These are phyloP conservation scores for Immersiporthe knoxdaviesiana DNA, from an alignment of 2,329 filamentous ascomycete species.

Conservation along the genomic window DNA sequence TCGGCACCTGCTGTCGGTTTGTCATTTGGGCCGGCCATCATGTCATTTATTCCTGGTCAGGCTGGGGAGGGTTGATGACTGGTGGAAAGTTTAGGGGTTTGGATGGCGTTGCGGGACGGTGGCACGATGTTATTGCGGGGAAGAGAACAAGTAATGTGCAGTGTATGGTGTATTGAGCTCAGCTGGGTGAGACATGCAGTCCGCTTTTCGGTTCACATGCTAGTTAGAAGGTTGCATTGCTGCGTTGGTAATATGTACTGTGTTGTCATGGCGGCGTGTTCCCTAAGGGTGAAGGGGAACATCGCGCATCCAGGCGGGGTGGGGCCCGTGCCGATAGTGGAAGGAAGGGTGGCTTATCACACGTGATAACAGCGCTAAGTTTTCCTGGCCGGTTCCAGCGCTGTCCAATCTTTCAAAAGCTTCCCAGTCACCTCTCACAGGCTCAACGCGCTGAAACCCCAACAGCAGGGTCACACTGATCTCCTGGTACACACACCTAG, in stretches of 20 bases:
- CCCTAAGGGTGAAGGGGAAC: background rate
- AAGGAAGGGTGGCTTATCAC: constrained; percentile 10
- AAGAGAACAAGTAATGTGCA: background rate
- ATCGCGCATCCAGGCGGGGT: background rate
- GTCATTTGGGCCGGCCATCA: constrained; percentile 19
- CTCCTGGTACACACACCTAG: constrained; percentile 13
- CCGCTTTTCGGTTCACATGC: constrained; percentile 10
- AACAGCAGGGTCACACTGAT: constrained; percentile 11
- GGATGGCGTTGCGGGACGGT: background rate
- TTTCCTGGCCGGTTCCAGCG: constrained; percentile 12
- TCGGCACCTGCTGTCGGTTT: constrained; percentile 34
- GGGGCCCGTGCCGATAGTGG: constrained; percentile 1
- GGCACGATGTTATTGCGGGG: background rate
- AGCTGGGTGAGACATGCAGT: constrained; percentile 3
- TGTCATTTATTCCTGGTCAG: background rate
- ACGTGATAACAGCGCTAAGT: constrained; percentile 16
- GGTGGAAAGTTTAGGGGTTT: background rate
- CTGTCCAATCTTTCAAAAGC: constrained; percentile 17
- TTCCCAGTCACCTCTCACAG: constrained; percentile 22
- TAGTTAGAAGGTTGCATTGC: constrained; percentile 3
- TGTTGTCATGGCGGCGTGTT: constrained; percentile 7
- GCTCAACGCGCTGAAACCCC: constrained; percentile 11
- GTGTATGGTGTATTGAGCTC: background rate
- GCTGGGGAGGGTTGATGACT: background rate
- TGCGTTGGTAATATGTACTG: constrained; percentile 5